Base-by-base conservation (phyloP, 192 early-diverging fungal genomes). In the Lunasporangiospora selenospora region DNA sequence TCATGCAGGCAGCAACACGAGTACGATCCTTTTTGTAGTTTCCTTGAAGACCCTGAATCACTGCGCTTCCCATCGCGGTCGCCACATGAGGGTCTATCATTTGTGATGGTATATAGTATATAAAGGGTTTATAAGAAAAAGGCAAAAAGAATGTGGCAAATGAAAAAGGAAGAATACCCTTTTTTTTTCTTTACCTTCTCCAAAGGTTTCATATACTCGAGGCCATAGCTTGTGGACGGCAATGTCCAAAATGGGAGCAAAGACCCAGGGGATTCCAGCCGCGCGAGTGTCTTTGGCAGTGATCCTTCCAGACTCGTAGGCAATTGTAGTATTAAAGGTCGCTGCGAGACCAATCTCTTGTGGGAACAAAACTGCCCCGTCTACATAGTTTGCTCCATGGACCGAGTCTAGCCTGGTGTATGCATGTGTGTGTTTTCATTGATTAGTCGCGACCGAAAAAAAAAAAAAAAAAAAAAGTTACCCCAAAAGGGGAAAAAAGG, bases 351-450 rank as follows among this genome's bases (percentile, higher is more conserved):
- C 80, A 7, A 83, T 83, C 27, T 83, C 83, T 12, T 84, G 80
- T 0, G 86, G 88, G 62, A 89, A 87, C 27, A 89, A 60, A 3
- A 76, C 67, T 15, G 78, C 81, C 24, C 82, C 82, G 62, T 83
- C 82, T 42, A 89, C 79, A 48, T 84, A 89, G 75, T 89, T 84
- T 9, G 87, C 87, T 12, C 87, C 87, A 37, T 85, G 83, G 8
- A 89, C 85, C 13, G 83, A 81, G 58, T 89, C 87, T 18, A 89
- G 63, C 7, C 79, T 80, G 38, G 7, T n/a, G n/a, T n/a, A n/a
- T n/a, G n/a, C n/a, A n/a, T n/a, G n/a, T n/a, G n/a, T n/a, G n/a
- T n/a, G n/a, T n/a, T n/a, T n/a, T n/a, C n/a, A n/a, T n/a, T n/a
- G n/a, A n/a, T n/a, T n/a, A 21, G 18, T 9, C 13, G 32, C 18